Evolutionary conservation across 2,329 filamentous ascomycete genomes (phyloP).

Genomic region (Ustilaginoidea virens): DNA sequence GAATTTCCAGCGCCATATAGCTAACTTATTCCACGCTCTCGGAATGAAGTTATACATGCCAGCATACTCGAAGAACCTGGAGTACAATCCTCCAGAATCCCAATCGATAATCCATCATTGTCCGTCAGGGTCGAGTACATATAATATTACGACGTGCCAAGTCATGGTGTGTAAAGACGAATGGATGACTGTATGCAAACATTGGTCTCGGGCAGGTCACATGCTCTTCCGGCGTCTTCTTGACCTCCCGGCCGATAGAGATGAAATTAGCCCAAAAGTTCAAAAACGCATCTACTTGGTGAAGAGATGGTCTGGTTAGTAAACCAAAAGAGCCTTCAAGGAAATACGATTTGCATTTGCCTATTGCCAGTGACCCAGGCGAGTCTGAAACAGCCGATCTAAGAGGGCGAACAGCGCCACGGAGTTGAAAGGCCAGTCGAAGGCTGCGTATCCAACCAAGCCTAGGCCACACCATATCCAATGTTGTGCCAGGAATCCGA

Average conservation of each 20-base stretch:
- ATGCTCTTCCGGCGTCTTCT: neutral
- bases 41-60: too few relatives aligned
- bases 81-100: too few relatives aligned
- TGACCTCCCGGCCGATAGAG: neutral
- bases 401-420: neutral
- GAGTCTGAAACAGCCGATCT: neutral
- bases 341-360: neutral
- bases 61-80: too few relatives aligned
- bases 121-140: too few relatives aligned
- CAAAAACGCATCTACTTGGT: neutral
- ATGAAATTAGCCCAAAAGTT: neutral
- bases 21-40: too few relatives aligned
- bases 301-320: neutral
- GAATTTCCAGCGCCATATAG: too few relatives aligned
- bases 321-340: neutral
- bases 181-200: neutral
- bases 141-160: too few relatives aligned
- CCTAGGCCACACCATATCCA: too few relatives aligned
- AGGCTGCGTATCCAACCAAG: too few relatives aligned
- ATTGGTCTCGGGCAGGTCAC: neutral
- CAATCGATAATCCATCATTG: too few relatives aligned
- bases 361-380: neutral
- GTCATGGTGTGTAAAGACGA: neutral
- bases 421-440: neutral
- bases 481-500: too few relatives aligned